Base-by-base conservation (phyloP, 495 filamentous ascomycete genomes). In the Extremus antarcticus region DNA sequence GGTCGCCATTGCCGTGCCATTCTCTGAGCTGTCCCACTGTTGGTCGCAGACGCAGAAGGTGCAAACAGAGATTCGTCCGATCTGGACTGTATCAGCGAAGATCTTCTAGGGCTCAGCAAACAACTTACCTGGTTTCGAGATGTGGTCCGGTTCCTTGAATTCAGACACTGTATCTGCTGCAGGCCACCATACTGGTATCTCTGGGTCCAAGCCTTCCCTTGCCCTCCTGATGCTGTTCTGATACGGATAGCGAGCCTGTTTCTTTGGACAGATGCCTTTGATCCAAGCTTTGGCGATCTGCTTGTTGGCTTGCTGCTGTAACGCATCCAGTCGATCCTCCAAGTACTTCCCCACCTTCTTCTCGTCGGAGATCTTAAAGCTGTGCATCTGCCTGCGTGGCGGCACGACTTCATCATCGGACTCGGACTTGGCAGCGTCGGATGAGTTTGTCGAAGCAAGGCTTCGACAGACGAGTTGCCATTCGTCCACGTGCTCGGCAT, bases 111-210 rank as follows among this genome's bases (percentile, higher is more conserved):
- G 4, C 4, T 45, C 7, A n/a, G 41, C 41, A 45, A n/a, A 39
- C 20, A 10, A 25, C 53, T 55, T 55, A 13, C 43, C 48, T 21
- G 92, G 88, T 81, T 55, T 78, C 77, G 72, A 86, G 43, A 90
- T 61, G 66, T 96, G 90, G 61, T 95, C 88, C 0, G 90, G 89
- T 71, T 95, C 90, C 63, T 78, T 86, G 67, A 92, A 88, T 24
- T 79, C 73, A 10, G 80, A 77, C 7, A 35, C 29, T 13, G n/a
- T n/a, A 15, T 73, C 71, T 19, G 75, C 73, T 0, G 38, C 1
- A 1, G 88, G 88, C 90, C 90, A 96, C 87, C 88, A 95, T 17
- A 74, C 73, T 11, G 90, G 90, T 29, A 79, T 79, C 43, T 77
- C 83, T 29, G 47, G 51, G 13, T 16, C 16, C 23, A 16, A 21